Conservation (phyloP, 257 asterid species). For the Craterostigma plantagineum region DNA sequence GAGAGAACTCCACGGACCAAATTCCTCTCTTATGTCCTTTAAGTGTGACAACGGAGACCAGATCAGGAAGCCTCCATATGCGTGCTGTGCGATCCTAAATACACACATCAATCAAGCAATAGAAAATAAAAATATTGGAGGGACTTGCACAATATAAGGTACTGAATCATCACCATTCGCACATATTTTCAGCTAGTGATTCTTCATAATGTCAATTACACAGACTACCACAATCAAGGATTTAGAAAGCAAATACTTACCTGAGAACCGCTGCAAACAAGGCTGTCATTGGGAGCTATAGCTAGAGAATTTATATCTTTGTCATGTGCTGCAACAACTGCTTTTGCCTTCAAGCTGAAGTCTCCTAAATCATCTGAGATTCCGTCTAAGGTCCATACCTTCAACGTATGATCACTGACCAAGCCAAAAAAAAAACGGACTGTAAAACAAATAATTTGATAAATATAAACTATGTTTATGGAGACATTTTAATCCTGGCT, state of each 20-base stretch:
- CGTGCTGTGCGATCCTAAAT: constrained; percentile 91
- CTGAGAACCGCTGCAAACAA: constrained; percentile 98
- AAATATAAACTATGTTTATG: background rate
- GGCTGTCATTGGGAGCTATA: constrained; percentile 80
- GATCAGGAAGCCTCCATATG: constrained; percentile 90
- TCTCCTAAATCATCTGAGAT: constrained; percentile 30
- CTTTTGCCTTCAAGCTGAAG: constrained; percentile 59
- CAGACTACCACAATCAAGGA: background rate
- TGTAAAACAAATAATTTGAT: constrained; percentile 3
- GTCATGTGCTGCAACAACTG: constrained; percentile 87
- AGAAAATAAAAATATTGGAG: background rate
- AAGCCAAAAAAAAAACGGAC: constrained; percentile 10
- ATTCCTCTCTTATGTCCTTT: constrained; percentile 94
- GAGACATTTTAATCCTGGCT: background rate
- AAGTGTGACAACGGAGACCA: constrained; percentile 53
- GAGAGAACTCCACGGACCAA: constrained; percentile 99
- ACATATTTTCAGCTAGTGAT: no score
- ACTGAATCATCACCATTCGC: background rate
- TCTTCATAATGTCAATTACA: background rate
- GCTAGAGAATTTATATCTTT: constrained; percentile 91
- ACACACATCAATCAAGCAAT: constrained; percentile 7
- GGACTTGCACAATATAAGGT: constrained; percentile 1
- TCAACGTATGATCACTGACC: constrained; percentile 71
- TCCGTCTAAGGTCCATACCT: constrained; percentile 79
- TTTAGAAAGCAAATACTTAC: constrained; percentile 14